phyloP scores from a whole-genome alignment of 331 rosid species.

The Malus hybrid region DNA sequence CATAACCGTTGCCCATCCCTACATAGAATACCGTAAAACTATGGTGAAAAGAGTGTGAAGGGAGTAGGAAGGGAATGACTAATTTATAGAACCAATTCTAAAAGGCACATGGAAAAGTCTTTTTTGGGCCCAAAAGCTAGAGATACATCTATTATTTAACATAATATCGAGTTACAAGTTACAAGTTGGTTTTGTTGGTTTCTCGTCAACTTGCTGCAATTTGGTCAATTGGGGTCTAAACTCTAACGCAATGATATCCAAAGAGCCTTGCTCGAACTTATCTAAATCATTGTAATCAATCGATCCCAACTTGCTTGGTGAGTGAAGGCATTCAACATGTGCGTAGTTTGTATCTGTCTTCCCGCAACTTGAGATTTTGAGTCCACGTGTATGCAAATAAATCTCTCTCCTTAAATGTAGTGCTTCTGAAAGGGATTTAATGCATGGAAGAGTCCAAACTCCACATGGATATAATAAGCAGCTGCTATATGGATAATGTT shows the following conservation, averaged over 20 bases:
- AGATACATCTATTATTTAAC: background rate
- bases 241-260: background rate
- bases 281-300: background rate
- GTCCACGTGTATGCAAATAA: background rate
- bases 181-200: background rate
- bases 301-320: background rate
- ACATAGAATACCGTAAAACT: too few species aligned
- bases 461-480: background rate
- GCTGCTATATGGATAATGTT: too few species aligned
- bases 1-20: too few species aligned
- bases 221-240: background rate
- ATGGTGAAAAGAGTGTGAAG: background rate
- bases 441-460: background rate
- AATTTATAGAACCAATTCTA: slow-evolving; percentile 11
- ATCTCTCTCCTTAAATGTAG: background rate
- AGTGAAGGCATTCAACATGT: too few species aligned
- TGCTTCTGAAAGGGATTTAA: too few species aligned
- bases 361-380: background rate
- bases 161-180: background rate
- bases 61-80: background rate
- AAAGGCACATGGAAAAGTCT: background rate
- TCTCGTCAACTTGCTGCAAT: background rate
- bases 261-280: background rate
- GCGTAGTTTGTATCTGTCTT: too few species aligned
- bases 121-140: background rate